These are phyloP conservation scores for Paraphoma chrysanthemicola DNA, from an alignment of 2,329 filamentous ascomycete genomes.

Conservation along the genomic window DNA sequence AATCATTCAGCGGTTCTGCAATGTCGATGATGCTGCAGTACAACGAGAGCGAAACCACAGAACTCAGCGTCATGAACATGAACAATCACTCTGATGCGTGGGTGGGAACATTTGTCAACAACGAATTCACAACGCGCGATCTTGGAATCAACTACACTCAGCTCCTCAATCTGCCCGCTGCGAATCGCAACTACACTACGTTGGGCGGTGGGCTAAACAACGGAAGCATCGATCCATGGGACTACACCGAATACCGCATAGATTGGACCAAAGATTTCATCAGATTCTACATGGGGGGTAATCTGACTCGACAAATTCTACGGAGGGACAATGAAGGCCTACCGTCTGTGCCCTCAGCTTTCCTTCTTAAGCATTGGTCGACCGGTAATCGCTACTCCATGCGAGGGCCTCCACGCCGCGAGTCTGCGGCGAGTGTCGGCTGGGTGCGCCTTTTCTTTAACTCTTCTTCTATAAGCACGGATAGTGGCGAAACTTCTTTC, in stretches of 20 bases:
- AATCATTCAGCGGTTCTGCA: constrained; percentile 49
- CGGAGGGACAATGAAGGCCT: constrained; percentile 43
- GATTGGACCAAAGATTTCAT: constrained; percentile 56
- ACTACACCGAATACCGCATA: constrained; percentile 55
- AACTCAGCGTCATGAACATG: constrained; percentile 56
- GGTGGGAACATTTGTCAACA: constrained; percentile 48
- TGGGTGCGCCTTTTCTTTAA: constrained; percentile 61
- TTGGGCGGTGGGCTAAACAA: constrained; percentile 36
- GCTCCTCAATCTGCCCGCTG: constrained; percentile 31
- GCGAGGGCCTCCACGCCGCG: constrained; percentile 52
- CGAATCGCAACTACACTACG: constrained; percentile 49
- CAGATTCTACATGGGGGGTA: constrained; percentile 52
- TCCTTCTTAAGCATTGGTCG: constrained; percentile 59
- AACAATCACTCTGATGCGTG: constrained; percentile 48
- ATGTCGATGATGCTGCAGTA: constrained; percentile 56
- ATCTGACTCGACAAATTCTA: constrained; percentile 43
- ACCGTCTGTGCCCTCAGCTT: constrained; percentile 51
- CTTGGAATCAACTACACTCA: constrained; percentile 53
- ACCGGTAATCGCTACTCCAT: constrained; percentile 54
- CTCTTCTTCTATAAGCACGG: constrained; percentile 50
- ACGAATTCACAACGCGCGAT: constrained; percentile 46
- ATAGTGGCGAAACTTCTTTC: constrained; percentile 34
- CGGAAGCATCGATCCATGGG: constrained; percentile 49
- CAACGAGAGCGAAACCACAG: constrained; percentile 53
- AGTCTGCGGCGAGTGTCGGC: constrained; percentile 52